Conservation (phyloP, 768 basidiomycete species). For the Leucosporidium scottii region DNA sequence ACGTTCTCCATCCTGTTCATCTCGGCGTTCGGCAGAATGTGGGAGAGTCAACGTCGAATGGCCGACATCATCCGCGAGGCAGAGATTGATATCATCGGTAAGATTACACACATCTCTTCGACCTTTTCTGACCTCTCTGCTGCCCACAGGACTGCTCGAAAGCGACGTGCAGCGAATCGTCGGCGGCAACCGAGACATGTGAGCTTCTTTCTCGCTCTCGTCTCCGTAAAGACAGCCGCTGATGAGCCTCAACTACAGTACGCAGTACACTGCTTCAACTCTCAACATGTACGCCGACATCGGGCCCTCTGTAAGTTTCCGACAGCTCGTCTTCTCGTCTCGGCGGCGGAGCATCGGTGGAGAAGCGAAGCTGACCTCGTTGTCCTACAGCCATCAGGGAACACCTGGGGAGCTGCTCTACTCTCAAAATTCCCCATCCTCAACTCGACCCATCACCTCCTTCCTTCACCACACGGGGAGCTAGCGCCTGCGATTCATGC, state of each 20-base stretch:
- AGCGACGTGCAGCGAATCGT: slow-evolving; percentile 70
- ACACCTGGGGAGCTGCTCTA: slow-evolving; percentile 81
- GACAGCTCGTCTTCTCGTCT: too few relatives aligned
- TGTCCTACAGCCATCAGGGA: slow-evolving; percentile 36
- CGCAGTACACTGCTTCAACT: slow-evolving; percentile 67
- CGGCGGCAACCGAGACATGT: slow-evolving; percentile 82
- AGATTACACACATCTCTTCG: neutral
- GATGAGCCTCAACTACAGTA: slow-evolving; percentile 46
- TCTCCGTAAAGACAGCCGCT: neutral
- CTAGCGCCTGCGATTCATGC: slow-evolving; percentile 26
- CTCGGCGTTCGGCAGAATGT: slow-evolving; percentile 11
- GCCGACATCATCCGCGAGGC: slow-evolving; percentile 63
- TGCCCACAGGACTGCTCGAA: slow-evolving; percentile 52
- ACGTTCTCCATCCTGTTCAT: too few relatives aligned
- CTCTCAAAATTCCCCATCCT: slow-evolving; percentile 78
- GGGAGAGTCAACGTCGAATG: slow-evolving; percentile 63
- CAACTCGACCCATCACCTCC: slow-evolving; percentile 72
- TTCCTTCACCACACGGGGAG: slow-evolving; percentile 62
- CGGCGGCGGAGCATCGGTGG: too few relatives aligned
- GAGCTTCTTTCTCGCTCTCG: slow-evolving; percentile 37
- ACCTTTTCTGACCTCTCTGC: neutral
- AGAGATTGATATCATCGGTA: slow-evolving; percentile 74
- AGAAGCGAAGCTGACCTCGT: too few relatives aligned
- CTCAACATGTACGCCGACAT: slow-evolving; percentile 82
- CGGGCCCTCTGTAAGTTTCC: slow-evolving; percentile 56